Percentiles rank a stretch among this genome's conserved stretches.
Conservation (phyloP, 129 eudicot species). For the Arctium minus region DNA sequence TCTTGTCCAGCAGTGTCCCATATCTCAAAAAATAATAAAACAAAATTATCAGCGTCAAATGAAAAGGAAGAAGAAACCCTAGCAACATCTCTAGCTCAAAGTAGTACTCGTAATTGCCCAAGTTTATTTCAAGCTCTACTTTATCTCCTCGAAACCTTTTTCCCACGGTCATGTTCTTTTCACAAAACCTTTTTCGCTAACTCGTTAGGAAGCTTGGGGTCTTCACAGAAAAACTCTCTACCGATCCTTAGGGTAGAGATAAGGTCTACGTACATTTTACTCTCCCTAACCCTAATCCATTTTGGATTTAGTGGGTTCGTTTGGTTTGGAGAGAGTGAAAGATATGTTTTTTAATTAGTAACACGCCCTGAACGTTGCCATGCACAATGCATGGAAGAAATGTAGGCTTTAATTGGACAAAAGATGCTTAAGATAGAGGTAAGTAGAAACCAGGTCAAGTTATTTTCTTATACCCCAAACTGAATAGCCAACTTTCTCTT, state of each 20-base stretch:
- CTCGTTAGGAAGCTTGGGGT: not conserved
- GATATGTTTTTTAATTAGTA: not conserved
- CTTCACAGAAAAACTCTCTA: not conserved
- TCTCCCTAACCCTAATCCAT: not conserved
- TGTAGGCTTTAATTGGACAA: too few species aligned
- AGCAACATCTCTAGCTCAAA: not conserved
- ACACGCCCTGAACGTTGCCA: not conserved
- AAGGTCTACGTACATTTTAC: not conserved
- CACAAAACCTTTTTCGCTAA: too few species aligned
- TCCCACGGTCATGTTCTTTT: too few species aligned
- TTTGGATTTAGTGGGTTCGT: not conserved
- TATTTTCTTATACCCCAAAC: too few species aligned
- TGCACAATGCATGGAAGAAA: too few species aligned
- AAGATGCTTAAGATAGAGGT: too few species aligned
- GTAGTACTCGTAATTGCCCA: not conserved
- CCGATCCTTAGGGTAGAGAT: not conserved
- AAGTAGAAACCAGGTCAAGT: too few species aligned
- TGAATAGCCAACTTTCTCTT: too few species aligned
- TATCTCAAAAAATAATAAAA: slow-evolving; percentile 28
- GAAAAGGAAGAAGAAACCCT: not conserved
- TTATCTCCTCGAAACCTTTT: too few species aligned
- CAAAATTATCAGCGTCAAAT: not conserved
- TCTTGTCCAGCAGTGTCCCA: slow-evolving; percentile 86
- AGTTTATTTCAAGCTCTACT: too few species aligned
- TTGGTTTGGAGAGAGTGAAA: not conserved